phyloP scores from a whole-genome alignment of 2,329 filamentous ascomycete species.

The Intubia oerlemansii region DNA sequence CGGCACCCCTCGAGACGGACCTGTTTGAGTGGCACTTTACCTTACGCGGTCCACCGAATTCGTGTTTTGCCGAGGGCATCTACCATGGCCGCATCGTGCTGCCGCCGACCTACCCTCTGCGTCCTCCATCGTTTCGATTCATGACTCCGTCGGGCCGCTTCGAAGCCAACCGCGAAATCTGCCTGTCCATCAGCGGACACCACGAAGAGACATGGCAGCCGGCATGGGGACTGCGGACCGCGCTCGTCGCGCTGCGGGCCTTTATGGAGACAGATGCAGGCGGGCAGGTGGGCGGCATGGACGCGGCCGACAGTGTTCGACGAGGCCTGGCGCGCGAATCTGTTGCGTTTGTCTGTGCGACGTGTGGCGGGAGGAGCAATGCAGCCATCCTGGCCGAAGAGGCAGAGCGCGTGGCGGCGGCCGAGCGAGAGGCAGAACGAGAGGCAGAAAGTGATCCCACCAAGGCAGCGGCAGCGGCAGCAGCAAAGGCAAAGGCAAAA shows the following conservation, averaged over 20 bases:
- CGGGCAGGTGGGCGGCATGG: slow-evolving; percentile 79
- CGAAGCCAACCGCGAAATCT: slow-evolving; percentile 93
- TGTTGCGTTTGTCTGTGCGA: slow-evolving; percentile 41
- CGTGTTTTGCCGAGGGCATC: slow-evolving; percentile 58
- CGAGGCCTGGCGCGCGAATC: slow-evolving; percentile 48
- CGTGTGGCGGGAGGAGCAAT: slow-evolving; percentile 46
- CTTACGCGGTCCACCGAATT: slow-evolving; percentile 66
- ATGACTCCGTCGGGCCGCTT: slow-evolving; percentile 80
- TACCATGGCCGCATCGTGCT: slow-evolving; percentile 94
- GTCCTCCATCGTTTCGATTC: slow-evolving; percentile 91
- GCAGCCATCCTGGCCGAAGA: slow-evolving; percentile 52
- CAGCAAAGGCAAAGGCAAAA: slow-evolving; percentile 1
- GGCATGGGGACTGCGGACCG: slow-evolving; percentile 88
- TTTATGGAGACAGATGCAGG: slow-evolving; percentile 86
- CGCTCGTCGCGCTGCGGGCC: slow-evolving; percentile 54
- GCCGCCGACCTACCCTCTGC: slow-evolving; percentile 72
- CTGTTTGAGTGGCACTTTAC: slow-evolving; percentile 99
- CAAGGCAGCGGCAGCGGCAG: too few relatives aligned
- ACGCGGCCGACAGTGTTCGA: slow-evolving; percentile 47
- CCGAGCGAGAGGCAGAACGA: neutral
- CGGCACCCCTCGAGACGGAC: slow-evolving; percentile 66
- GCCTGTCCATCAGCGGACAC: slow-evolving; percentile 78
- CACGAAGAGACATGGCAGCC: slow-evolving; percentile 99
- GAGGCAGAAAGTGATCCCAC: too few relatives aligned
- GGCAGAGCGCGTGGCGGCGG: slow-evolving; percentile 27